These are phyloP conservation scores for Penicillium corylophilum DNA, from an alignment of 2,329 filamentous ascomycete genomes.

Conservation along the genomic window DNA sequence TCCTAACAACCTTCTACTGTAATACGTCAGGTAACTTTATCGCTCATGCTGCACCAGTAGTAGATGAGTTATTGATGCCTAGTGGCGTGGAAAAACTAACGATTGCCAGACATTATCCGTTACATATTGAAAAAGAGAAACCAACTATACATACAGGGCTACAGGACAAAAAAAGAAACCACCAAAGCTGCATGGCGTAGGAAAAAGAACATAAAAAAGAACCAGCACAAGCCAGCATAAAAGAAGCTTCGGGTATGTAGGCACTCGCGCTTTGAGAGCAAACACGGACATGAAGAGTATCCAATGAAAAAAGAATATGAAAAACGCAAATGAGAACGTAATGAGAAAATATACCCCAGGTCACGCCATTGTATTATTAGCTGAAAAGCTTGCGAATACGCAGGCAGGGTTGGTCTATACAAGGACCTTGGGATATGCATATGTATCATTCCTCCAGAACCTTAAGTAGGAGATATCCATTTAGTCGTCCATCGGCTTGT, in stretches of 20 bases:
- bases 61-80: no score
- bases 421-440: not conserved
- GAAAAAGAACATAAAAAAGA: slow-evolving; percentile 7
- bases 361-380: not conserved
- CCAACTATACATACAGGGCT: slow-evolving; percentile 17
- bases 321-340: not conserved
- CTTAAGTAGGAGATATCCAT: not conserved
- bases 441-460: not conserved
- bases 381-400: not conserved
- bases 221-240: not conserved
- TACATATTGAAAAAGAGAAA: slow-evolving; percentile 1
- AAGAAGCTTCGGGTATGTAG: not conserved
- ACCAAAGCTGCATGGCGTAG: not conserved
- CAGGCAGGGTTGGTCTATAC: not conserved
- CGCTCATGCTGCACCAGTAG: no score
- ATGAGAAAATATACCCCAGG: not conserved
- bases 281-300: not conserved
- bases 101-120: no score
- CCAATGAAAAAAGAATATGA: not conserved
- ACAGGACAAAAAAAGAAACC: not conserved
- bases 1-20: no score
- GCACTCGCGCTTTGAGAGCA: not conserved
- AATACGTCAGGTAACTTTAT: no score
- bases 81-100: no score
- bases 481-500: slow-evolving; percentile 76